Evolutionary conservation across 139 green algal genomes (phyloP), one percentile per base, ranked within the genome.

Genomic region (Chlamydomonas sp.): DNA sequence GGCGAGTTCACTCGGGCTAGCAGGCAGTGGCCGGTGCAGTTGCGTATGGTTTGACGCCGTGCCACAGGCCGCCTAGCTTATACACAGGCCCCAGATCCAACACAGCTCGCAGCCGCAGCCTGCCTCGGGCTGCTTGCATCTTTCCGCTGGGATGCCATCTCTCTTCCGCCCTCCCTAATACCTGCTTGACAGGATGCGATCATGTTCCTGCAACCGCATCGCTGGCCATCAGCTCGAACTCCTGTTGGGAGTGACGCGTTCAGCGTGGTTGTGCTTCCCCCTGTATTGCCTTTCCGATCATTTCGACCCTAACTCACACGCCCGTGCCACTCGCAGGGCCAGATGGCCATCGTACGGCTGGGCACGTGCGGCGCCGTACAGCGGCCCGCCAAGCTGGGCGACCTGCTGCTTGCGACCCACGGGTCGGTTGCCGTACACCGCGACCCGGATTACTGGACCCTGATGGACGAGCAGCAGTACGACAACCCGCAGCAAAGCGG

Each of bases 291-390:
- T 79, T 60, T 14, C 31, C 31, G 18, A 14, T n/a, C 9, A 60
- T 60, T 58, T 18, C 9, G n/a, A n/a, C 20, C 9, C 15, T 79
- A 60, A 57, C 31, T 9, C 18, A 79, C 15, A n/a, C n/a, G n/a
- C n/a, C n/a, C n/a, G n/a, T n/a, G n/a, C n/a, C n/a, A n/a, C n/a
- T n/a, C 83, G 57, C 18, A 89, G 0, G 67, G 74, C 31, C 77
- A 93, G 83, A 94, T 97, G 92, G 95, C 95, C 10, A 87, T 97
- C 17, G 80, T 97, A 61, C 89, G 95, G 71, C 88, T 97, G 72
- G 95, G 95, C 61, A 97, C 95, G 12, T 97, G 95, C 77, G 95
- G 95, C 2, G 93, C 90, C 14, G 79, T 97, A 64, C 92, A 95
- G 69, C 90, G 91, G 4, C 94, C 93, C 12, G 94, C 92, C 10